A percentile compares a stretch with the other conserved stretches of the same genome.
phyloP scores from a whole-genome alignment of 345 rosid genomes.

The Clarkia xantiana region DNA sequence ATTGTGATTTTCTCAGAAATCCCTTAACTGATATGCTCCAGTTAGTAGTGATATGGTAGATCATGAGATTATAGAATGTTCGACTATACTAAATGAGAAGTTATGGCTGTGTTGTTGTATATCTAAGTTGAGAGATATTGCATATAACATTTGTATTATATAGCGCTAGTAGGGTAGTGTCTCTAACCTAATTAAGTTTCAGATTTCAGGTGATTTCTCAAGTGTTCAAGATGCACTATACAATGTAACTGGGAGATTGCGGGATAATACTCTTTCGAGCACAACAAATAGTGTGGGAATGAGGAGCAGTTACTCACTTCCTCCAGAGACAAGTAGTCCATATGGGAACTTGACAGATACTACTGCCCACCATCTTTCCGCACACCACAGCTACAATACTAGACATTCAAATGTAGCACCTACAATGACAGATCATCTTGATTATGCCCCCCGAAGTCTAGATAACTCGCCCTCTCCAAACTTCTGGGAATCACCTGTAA shows the following conservation, averaged over 20 bases:
- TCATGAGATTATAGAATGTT: too few relatives aligned
- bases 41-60: too few relatives aligned
- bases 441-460: constrained; percentile 19
- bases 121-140: too few relatives aligned
- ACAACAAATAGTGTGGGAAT: constrained; percentile 15
- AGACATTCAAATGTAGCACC: constrained; percentile 17
- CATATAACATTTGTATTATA: too few relatives aligned
- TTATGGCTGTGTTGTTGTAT: too few relatives aligned
- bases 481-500: constrained; percentile 53
- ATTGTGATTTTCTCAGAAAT: too few relatives aligned
- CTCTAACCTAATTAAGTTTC: constrained; percentile 16
- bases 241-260: constrained; percentile 63
- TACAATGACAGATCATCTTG: constrained; percentile 28
- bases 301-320: constrained; percentile 25
- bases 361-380: constrained; percentile 7
- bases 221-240: constrained; percentile 69
- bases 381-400: constrained; percentile 24
- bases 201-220: constrained; percentile 68
- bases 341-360: constrained; percentile 30
- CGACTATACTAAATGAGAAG: too few relatives aligned
- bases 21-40: too few relatives aligned
- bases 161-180: too few relatives aligned
- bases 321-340: constrained; percentile 41
- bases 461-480: constrained; percentile 35
- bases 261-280: constrained; percentile 51